These are phyloP conservation scores for Vachellia pachyceras DNA, from an alignment of 306 rosid genomes.

Conservation along the genomic window DNA sequence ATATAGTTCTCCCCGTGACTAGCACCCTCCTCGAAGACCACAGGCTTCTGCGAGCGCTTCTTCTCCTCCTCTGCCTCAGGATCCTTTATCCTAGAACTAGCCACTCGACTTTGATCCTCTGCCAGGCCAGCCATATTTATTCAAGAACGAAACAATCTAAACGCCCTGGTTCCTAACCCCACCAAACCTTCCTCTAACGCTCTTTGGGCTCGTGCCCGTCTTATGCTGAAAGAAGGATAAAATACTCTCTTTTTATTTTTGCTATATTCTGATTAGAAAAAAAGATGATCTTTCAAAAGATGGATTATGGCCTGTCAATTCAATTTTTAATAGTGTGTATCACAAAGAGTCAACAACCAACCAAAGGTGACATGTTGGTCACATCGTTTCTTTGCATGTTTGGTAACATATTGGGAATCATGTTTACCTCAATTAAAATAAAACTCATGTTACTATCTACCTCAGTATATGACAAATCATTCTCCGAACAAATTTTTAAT, in stretches of 20 bases:
- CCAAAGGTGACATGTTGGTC: not conserved
- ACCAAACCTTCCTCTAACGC: conserved; percentile 39
- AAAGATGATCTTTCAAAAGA: not conserved
- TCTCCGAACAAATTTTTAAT: no score
- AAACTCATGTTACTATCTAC: no score
- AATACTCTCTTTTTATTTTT: conserved; percentile 22
- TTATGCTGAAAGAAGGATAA: not conserved
- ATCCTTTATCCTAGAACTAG: conserved; percentile 42
- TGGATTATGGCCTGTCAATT: not conserved
- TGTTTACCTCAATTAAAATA: no score
- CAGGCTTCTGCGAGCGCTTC: conserved; percentile 22
- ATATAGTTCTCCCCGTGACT: conserved; percentile 60
- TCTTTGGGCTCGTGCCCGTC: not conserved
- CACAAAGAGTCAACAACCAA: not conserved
- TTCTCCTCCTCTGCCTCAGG: conserved; percentile 34
- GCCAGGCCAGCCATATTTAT: conserved; percentile 62
- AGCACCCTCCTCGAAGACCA: conserved; percentile 42
- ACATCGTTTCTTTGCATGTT: no score
- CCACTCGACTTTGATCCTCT: conserved; percentile 50
- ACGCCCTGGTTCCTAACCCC: conserved; percentile 49
- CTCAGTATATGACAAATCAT: no score
- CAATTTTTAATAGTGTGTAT: not conserved
- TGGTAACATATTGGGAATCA: no score
- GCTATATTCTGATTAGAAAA: not conserved
- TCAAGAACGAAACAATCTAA: conserved; percentile 41